These are phyloP conservation scores for Penicillium coffeae DNA, from an alignment of 495 filamentous ascomycete species.

Conservation along the genomic window DNA sequence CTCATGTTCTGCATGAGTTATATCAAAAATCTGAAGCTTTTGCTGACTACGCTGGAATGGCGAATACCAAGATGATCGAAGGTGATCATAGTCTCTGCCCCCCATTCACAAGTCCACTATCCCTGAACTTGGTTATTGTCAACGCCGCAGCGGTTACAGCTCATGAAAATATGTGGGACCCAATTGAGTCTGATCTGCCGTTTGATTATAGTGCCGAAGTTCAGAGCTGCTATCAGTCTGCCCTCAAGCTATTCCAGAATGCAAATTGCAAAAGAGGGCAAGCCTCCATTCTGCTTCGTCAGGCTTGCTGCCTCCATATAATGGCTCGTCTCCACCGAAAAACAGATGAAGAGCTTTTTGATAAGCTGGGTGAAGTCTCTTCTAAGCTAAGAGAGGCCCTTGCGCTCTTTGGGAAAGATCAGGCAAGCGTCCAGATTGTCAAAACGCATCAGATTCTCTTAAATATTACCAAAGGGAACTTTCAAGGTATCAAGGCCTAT, in stretches of 20 bases:
- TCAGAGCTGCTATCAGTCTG: constrained; percentile 8
- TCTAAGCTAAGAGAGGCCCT: constrained; percentile 11
- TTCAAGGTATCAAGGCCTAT: constrained; percentile 4
- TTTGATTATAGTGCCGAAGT: constrained; percentile 11
- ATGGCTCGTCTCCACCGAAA: constrained; percentile 5
- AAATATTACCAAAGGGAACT: constrained; percentile 12
- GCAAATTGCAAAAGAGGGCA: constrained; percentile 13
- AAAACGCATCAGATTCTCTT: constrained; percentile 20
- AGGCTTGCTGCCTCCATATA: constrained; percentile 19
- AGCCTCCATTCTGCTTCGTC: constrained; percentile 21
- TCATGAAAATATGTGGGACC: constrained; percentile 18
- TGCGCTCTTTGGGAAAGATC: constrained; percentile 17
- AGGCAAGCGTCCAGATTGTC: constrained; percentile 17
- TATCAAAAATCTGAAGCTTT: constrained; percentile 11
- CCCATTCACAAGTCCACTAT: constrained; percentile 20
- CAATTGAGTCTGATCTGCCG: constrained; percentile 11
- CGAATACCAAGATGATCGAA: constrained; percentile 19
- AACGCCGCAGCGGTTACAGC: constrained; percentile 3
- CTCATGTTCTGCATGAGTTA: constrained; percentile 5
- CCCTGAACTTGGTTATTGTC: constrained; percentile 17
- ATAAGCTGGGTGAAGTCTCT: constrained; percentile 9
- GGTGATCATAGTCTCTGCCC: constrained; percentile 18
- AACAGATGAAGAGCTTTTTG: background rate
- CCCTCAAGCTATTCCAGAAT: constrained; percentile 12
- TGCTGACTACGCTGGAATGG: constrained; percentile 18